A percentile compares a stretch with the other conserved stretches of the same genome.
Conservation (phyloP, 768 basidiomycete species). For the Leccinum disarticulatum region DNA sequence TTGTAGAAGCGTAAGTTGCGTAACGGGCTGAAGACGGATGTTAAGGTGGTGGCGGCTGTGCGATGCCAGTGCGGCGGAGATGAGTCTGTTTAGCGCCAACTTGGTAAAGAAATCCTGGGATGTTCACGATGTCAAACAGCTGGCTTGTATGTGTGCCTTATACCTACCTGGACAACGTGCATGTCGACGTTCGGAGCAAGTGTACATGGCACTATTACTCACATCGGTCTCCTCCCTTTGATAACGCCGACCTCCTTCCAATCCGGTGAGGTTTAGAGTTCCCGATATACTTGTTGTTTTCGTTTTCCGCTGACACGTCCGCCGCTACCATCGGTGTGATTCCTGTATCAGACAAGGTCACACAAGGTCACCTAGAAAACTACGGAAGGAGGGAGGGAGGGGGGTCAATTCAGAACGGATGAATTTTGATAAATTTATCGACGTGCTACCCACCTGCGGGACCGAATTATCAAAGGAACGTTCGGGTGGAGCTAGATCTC, state of each 20-base stretch:
- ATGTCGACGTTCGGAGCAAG: neutral
- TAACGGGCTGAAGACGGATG: neutral
- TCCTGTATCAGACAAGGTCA: too few species aligned
- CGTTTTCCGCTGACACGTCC: neutral
- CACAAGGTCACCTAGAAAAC: too few species aligned
- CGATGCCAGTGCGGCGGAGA: neutral
- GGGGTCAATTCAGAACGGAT: neutral
- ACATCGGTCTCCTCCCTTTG: neutral
- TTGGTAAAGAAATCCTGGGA: neutral
- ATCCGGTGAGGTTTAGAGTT: neutral
- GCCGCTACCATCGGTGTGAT: neutral
- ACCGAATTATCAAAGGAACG: conserved; percentile 3
- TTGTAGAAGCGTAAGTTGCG: neutral
- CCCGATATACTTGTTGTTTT: neutral
- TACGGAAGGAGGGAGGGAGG: neutral
- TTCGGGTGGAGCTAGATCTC: neutral
- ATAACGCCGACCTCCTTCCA: neutral
- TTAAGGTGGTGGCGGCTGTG: neutral
- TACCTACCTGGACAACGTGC: conserved; percentile 8
- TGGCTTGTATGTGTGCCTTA: conserved; percentile 11
- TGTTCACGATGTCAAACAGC: neutral
- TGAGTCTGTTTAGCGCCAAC: conserved; percentile 5
- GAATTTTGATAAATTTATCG: conserved; percentile 1
- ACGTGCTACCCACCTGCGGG: neutral
- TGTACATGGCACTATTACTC: neutral